Evolutionary conservation across 2,329 filamentous ascomycete species (phyloP), one percentile per base, ranked within the genome.

Genomic region (Trichoderma harzianum): DNA sequence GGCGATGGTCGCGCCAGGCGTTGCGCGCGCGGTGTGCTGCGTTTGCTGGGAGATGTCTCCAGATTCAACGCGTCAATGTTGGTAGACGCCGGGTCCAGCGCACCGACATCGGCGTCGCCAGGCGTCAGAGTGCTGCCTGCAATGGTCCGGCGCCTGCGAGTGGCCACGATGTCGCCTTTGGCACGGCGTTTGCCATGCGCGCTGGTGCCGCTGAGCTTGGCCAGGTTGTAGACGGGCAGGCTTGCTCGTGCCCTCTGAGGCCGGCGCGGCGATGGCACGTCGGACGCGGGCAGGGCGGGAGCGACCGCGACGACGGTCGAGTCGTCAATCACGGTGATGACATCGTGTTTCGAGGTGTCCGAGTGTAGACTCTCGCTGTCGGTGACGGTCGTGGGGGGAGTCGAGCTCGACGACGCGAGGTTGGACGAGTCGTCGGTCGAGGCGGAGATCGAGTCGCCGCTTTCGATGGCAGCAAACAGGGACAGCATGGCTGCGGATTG

Each of bases 331-430:
- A 82, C 77, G 73, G 77, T 77, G 72, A 80, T 78, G 64, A 80
- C 78, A 74, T 83, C 82, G 75, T 81, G 79, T 73, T 83, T 83
- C 39, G 81, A 79, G 39, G 78, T 74, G 66, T 82, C 81, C 53
- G 87, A 87, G 69, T 84, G 83, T 71, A 90, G 82, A 81, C 89
- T 91, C 72, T 84, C 85, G 76, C 84, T 86, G 79, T 92, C 90
- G 77, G 87, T 88, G 75, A 90, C 83, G 75, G 89, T 92, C 63
- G 90, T 92, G 28, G 90, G 89, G 61, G 91, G 90, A 71, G 91
- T 92, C 24, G 88, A 91, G 76, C 84, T 86, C 30, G 85, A 82
- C 64, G 87, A 88, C 83, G 86, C 86, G 84, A 86, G 82, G 76
- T 87, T 81, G 77, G 83, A 85, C 65, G 84, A 85, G 58, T 80